These are phyloP conservation scores for Ophiosphaerella korrae DNA, from an alignment of 2,329 filamentous ascomycete species.

Conservation along the genomic window DNA sequence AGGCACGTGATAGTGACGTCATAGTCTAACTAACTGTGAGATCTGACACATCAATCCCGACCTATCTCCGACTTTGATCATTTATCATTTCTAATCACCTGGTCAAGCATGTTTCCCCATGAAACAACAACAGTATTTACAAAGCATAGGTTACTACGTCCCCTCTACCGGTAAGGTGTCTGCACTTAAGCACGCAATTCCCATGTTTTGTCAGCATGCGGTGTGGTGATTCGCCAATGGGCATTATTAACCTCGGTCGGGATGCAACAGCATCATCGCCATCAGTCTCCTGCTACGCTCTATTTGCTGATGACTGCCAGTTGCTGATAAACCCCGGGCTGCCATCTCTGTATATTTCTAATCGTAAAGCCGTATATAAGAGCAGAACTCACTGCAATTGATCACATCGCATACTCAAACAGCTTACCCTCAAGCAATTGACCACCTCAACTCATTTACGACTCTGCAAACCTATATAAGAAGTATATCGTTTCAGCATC, in stretches of 20 bases:
- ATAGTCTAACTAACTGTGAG: background rate
- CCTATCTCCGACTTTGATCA: too few relatives aligned
- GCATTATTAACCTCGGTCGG: conserved; percentile 38
- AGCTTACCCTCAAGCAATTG: conserved; percentile 10
- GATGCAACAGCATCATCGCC: conserved; percentile 42
- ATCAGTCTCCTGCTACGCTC: background rate
- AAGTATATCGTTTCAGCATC: background rate
- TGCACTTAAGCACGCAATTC: conserved; percentile 29
- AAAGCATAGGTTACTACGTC: conserved; percentile 4
- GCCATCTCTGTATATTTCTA: conserved; percentile 32
- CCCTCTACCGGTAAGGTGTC: background rate
- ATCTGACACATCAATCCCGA: too few relatives aligned
- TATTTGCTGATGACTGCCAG: too few relatives aligned
- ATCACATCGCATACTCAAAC: conserved; percentile 10
- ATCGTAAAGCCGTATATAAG: conserved; percentile 32
- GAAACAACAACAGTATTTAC: conserved; percentile 1
- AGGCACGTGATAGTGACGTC: background rate
- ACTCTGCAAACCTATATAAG: too few relatives aligned
- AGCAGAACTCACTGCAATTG: conserved; percentile 4
- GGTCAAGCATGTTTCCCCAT: too few relatives aligned
- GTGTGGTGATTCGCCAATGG: conserved; percentile 17
- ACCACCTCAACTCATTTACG: background rate
- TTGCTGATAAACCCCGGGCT: background rate
- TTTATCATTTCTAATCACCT: too few relatives aligned
- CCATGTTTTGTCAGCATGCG: conserved; percentile 31